Conservation (phyloP, 371 early-diverging fungal species). For the Zopfochytrium polystomum region DNA sequence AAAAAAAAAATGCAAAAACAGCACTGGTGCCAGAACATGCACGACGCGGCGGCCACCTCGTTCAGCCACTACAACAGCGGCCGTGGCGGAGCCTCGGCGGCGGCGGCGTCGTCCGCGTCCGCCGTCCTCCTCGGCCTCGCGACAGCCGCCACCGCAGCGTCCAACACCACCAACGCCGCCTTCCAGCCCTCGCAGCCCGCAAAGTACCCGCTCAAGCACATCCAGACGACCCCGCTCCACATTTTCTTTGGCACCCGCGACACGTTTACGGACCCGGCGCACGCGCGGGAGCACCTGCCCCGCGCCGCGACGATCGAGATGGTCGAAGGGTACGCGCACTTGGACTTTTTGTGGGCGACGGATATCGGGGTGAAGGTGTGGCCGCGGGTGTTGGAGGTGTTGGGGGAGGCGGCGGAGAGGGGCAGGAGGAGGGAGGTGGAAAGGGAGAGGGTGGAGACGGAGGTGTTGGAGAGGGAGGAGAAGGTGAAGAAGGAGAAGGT, state of each 20-base stretch:
- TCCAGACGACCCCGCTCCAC: background rate
- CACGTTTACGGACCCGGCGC: constrained; percentile 5
- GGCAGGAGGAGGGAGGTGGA: no score
- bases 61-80: background rate
- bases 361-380: constrained; percentile 9
- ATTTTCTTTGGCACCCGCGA: constrained; percentile 11
- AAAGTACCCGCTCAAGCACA: constrained; percentile 15
- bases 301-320: background rate
- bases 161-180: background rate
- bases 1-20: constrained; percentile 87
- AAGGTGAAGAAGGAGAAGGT: no score
- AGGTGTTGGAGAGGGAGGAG: no score
- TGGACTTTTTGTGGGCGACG: constrained; percentile 21
- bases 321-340: constrained; percentile 10
- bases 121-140: no score
- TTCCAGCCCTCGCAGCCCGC: background rate
- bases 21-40: constrained; percentile 35
- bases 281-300: constrained; percentile 9
- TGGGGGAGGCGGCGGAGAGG: no score
- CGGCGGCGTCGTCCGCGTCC: no score
- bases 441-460: no score
- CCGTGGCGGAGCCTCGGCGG: no score
- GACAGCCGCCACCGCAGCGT: no score
- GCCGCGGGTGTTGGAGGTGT: no score
- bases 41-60: background rate